Percentiles rank a stretch among this genome's conserved stretches.
phyloP scores from a whole-genome alignment of 2,329 filamentous ascomycete genomes.

The Pseudogymnoascus sp. region DNA sequence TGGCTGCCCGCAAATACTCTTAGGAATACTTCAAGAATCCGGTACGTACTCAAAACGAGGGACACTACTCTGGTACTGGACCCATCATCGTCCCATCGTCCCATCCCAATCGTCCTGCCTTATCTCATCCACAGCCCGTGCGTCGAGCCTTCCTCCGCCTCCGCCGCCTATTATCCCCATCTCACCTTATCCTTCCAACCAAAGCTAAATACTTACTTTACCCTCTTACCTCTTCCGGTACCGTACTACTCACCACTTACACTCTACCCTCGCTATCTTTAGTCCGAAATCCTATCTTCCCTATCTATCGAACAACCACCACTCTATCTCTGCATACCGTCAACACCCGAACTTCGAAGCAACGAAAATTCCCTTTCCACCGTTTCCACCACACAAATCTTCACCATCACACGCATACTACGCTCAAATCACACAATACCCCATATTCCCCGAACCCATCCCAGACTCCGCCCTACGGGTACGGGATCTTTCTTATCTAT shows the following conservation, averaged over 20 bases:
- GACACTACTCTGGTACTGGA: not conserved
- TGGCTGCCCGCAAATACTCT: too few species aligned
- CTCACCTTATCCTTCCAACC: not conserved
- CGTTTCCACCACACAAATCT: constrained; percentile 1
- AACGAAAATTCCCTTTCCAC: not conserved
- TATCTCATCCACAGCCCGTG: not conserved
- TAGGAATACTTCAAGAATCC: not conserved
- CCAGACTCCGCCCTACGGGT: not conserved
- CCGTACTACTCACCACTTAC: not conserved
- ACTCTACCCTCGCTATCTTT: not conserved
- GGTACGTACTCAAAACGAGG: not conserved
- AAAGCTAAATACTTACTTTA: not conserved
- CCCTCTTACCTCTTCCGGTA: not conserved
- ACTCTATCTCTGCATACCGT: constrained; percentile 5
- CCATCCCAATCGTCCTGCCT: not conserved
- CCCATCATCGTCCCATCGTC: not conserved
- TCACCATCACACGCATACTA: not conserved
- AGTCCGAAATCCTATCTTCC: not conserved
- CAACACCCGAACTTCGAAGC: not conserved
- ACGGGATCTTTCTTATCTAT: not conserved
- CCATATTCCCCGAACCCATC: not conserved
- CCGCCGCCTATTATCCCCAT: not conserved
- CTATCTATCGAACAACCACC: not conserved
- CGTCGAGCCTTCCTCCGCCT: not conserved
- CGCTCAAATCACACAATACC: constrained; percentile 1